Evolutionary conservation across 2,329 filamentous ascomycete species (phyloP).

Genomic region (Fusarium cyanostomum): DNA sequence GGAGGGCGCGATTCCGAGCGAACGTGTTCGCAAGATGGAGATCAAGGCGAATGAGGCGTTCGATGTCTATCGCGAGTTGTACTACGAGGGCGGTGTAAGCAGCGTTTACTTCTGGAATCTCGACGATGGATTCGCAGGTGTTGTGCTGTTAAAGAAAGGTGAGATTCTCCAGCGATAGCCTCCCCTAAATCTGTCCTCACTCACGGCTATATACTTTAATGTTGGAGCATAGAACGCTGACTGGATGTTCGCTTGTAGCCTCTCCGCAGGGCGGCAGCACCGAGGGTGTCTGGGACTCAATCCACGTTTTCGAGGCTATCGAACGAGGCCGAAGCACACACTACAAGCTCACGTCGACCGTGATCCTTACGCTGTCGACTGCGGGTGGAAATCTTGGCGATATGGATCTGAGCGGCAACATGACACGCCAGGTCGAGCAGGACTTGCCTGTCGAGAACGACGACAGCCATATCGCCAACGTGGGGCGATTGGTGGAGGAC

Average conservation of each 20-base stretch:
- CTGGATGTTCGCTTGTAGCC: slow-evolving; percentile 55
- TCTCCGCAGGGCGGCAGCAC: slow-evolving; percentile 72
- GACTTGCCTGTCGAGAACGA: slow-evolving; percentile 91
- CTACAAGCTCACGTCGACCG: slow-evolving; percentile 97
- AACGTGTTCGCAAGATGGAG: slow-evolving; percentile 93
- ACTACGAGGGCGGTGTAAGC: slow-evolving; percentile 95
- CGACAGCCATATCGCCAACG: slow-evolving; percentile 93
- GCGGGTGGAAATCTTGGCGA: slow-evolving; percentile 70
- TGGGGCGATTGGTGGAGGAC: slow-evolving; percentile 93
- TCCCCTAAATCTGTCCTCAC: not conserved
- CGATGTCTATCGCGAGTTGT: slow-evolving; percentile 95
- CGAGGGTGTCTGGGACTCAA: slow-evolving; percentile 94
- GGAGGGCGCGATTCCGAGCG: slow-evolving; percentile 88
- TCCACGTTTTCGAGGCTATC: slow-evolving; percentile 97
- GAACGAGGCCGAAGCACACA: slow-evolving; percentile 91
- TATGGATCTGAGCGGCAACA: slow-evolving; percentile 94
- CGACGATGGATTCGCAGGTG: slow-evolving; percentile 96
- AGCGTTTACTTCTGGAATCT: slow-evolving; percentile 99
- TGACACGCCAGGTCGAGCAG: slow-evolving; percentile 95
- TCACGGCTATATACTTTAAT: not conserved
- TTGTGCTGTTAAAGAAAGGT: slow-evolving; percentile 96
- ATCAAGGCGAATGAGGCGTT: slow-evolving; percentile 94
- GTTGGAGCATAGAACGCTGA: slow-evolving; percentile 15
- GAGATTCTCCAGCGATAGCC: slow-evolving; percentile 40
- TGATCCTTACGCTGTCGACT: slow-evolving; percentile 87